These are phyloP conservation scores for Pseudisothecium myosuroides DNA, from an alignment of 225 moss, liverwort and hornwort species.

Conservation along the genomic window DNA sequence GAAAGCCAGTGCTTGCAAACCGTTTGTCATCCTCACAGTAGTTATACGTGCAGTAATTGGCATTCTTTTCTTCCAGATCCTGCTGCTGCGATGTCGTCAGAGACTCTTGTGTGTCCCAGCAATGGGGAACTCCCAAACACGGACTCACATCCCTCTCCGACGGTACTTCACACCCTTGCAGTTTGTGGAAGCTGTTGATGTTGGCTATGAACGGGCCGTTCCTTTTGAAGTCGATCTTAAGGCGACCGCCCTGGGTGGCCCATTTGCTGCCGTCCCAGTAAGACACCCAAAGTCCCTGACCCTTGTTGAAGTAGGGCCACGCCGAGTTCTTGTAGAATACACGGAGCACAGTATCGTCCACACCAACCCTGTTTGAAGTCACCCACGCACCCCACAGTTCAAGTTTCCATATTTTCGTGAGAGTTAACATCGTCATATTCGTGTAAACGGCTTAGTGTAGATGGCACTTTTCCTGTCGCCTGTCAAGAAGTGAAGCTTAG, in stretches of 20 bases:
- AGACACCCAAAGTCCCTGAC: constrained; percentile 15
- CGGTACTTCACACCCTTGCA: neutral
- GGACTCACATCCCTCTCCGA: neutral
- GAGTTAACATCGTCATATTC: neutral
- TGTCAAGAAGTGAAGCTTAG: neutral
- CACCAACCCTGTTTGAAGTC: neutral
- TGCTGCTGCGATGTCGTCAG: neutral
- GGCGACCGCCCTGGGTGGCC: constrained; percentile 54
- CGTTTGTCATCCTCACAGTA: neutral
- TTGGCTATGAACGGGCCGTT: constrained; percentile 39
- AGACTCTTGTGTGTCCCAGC: neutral
- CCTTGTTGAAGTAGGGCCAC: constrained; percentile 8
- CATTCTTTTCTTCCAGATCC: neutral
- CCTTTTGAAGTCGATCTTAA: constrained; percentile 28
- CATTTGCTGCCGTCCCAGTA: constrained; percentile 66
- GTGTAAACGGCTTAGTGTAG: neutral
- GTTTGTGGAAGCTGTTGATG: constrained; percentile 11
- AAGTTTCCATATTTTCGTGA: neutral
- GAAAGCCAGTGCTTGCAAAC: neutral
- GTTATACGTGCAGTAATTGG: neutral
- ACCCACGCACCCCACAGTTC: neutral
- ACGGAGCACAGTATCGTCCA: constrained; percentile 5
- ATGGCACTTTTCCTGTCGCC: neutral
- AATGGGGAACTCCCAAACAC: neutral
- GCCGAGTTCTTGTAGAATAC: neutral